Base-by-base conservation (phyloP, 306 rosid genomes). In the Calophaca sinica region DNA sequence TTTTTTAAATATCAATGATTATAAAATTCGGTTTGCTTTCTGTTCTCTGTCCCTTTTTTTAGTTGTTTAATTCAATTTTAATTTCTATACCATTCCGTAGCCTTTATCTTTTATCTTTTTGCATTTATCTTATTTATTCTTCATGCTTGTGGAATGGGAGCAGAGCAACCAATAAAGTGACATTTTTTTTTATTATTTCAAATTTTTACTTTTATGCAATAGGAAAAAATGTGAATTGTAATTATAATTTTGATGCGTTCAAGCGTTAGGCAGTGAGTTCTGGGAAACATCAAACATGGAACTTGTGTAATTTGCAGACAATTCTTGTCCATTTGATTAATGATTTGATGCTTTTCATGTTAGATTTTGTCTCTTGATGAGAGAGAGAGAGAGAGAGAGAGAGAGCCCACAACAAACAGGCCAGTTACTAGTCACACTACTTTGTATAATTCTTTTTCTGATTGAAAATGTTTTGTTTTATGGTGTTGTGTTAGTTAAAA, bases 131-230 rank as follows among this genome's bases (percentile, higher is more conserved):
- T 6, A 1, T 46, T 11, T 55, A 31, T 20, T 7, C 50, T 11
- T 36, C 8, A 7, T 70, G 67, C 42, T 61, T 75, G 72, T 29
- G 20, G 14, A 20, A 59, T 68, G 62, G 73, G 38, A 73, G 39
- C 66, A 72, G 46, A 66, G 77, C 66, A 65, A 32, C 32, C 66
- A 58, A 39, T 62, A 65, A 76, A 82, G 71, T 72, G 15, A 9
- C 1, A 6, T 44, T 48, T 61, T 38, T 54, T 3, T 39, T 35
- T 32, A n/a, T n/a, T n/a, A n/a, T n/a, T n/a, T 2, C 31, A 6
- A 9, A 2, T 4, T 32, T 2, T 45, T 9, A 44, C 2, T 44
- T 44, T 44, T 44, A 41, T 41, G 8, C 5, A 33, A 33, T 33
- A 5, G 45, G 0, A 60, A 36, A 35, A 1, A 15, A 41, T 58